A percentile compares a stretch with the other conserved stretches of the same genome.
phyloP scores from a whole-genome alignment of 331 rosid species.

The Acacia pycnantha region DNA sequence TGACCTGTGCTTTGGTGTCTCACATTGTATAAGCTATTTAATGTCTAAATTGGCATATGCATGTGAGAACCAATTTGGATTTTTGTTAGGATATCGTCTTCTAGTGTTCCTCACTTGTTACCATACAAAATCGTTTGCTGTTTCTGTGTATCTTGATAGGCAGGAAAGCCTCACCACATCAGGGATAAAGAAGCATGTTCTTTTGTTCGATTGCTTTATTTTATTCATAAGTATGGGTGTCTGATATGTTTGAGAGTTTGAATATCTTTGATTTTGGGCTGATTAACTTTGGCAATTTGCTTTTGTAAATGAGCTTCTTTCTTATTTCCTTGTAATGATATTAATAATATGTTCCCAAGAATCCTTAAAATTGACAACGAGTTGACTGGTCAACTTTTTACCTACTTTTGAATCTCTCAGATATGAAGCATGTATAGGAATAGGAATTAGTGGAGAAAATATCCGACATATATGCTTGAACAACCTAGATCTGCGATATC shows the following conservation, averaged over 20 bases:
- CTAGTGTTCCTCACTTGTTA: neutral
- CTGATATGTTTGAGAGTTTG: neutral
- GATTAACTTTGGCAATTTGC: neutral
- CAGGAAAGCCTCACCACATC: neutral
- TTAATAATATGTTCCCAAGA: neutral
- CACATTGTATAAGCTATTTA: neutral
- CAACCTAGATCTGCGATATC: neutral
- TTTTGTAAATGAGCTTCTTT: neutral
- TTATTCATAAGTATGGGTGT: neutral
- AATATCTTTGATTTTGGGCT: neutral
- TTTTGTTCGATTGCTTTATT: neutral
- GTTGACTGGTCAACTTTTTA: neutral
- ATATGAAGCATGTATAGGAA: neutral
- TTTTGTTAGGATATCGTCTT: neutral
- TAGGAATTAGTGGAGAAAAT: neutral
- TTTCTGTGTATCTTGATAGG: neutral
- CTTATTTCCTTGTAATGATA: neutral
- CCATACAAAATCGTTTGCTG: neutral
- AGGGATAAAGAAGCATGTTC: neutral
- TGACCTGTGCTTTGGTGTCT: neutral
- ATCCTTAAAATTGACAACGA: neutral
- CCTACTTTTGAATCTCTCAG: neutral
- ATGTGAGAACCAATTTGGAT: neutral
- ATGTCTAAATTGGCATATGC: neutral
- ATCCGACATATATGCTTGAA: neutral